Evolutionary conservation across 2,329 filamentous ascomycete genomes (phyloP), one percentile per base, ranked within the genome.

Genomic region (Hymenotorrendiella dingleyae): DNA sequence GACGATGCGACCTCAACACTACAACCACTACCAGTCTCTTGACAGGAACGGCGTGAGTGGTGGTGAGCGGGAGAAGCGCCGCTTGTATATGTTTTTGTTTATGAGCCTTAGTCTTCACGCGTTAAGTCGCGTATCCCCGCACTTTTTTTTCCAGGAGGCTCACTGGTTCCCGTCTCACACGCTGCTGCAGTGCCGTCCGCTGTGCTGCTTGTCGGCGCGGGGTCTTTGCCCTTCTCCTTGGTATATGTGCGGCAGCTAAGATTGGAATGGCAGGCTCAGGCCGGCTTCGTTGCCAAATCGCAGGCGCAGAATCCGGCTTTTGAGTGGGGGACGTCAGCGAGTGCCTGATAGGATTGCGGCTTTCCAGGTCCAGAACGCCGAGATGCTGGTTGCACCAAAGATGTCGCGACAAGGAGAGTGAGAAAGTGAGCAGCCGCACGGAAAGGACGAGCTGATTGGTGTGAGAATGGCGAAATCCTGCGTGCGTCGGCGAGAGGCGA

Each of bases 61-160:
- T 24, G 29, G 8, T n/a, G 6, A 27, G 32, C 26, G 20, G 26
- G 16, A 10, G 26, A 19, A 19, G 21, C n/a, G 11, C 14, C 21
- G n/a, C 27, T 14, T 33, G 24, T 41, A 36, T 33, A 24, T 19
- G 38, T 29, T 45, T 42, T 32, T 38, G 27, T 42, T 29, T 14
- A 16, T 36, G 19, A 29, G 24, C 41, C 30, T n/a, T 20, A 16
- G 6, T 14, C 17, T 16, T 4, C 22, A 38, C 44, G 44, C 44
- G 44, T 46, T 24, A 24, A 39, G 46, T 50, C 49, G 49, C 47
- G 49, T 52, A 26, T 37, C 32, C 37, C 26, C 23, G 19, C 11
- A 33, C 22, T 34, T 29, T 17, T 37, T 17, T 37, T 16, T 26
- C 29, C 28, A 10, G 21, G 20, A 27, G 26, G 30, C 24, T 28